phyloP scores from a whole-genome alignment of 176 grass and related monocot genomes.

The Musa beccarii region DNA sequence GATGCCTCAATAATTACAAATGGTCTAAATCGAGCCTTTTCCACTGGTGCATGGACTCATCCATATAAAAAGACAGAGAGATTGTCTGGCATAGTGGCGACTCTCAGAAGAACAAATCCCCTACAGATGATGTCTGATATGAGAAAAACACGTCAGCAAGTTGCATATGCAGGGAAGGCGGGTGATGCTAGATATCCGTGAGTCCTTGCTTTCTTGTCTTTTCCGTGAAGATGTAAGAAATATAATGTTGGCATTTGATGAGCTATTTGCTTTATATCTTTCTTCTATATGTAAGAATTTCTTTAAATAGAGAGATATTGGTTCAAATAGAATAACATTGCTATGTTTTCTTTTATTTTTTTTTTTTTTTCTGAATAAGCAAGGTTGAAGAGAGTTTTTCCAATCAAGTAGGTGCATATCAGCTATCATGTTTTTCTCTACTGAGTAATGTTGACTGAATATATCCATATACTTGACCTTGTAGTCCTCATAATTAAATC shows the following conservation, averaged over 20 bases:
- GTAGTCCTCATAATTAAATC: not conserved
- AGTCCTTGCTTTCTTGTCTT: conserved; percentile 26
- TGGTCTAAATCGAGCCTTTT: conserved; percentile 76
- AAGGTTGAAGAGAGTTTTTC: too few species aligned
- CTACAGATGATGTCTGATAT: conserved; percentile 84
- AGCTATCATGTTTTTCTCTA: not conserved
- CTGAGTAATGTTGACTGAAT: not conserved
- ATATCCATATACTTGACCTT: not conserved
- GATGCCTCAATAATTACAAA: conserved; percentile 86
- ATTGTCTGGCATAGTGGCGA: conserved; percentile 72
- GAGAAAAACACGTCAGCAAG: conserved; percentile 83
- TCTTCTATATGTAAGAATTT: not conserved
- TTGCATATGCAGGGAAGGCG: conserved; percentile 93
- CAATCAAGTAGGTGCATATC: too few species aligned
- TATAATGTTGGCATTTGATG: not conserved
- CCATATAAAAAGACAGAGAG: conserved; percentile 70
- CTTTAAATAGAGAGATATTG: too few species aligned
- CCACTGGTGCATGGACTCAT: conserved; percentile 92
- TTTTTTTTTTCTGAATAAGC: not conserved
- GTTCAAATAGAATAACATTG: too few species aligned
- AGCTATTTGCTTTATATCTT: not conserved
- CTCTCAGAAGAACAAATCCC: conserved; percentile 85
- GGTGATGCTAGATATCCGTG: conserved; percentile 98
- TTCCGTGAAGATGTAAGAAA: not conserved
- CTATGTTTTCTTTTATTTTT: not conserved